Evolutionary conservation across 805 yeast genomes (phyloP).

Genomic region (Starmera caribaea): DNA sequence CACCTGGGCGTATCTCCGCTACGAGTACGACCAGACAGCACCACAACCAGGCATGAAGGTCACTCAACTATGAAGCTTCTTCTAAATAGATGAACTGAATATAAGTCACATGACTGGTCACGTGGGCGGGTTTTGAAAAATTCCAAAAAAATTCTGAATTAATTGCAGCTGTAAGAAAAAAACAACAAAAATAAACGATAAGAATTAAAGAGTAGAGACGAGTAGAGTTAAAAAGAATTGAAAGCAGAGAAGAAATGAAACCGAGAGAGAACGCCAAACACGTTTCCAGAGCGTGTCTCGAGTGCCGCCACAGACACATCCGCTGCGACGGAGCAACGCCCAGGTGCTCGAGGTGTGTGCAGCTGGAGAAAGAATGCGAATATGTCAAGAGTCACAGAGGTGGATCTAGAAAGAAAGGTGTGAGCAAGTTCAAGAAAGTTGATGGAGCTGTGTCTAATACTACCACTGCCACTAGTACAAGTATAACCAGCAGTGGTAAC

Average conservation of each 20-base stretch:
- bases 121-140: neutral
- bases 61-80: neutral
- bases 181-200: too few relatives aligned
- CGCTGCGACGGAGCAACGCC: conserved; percentile 43
- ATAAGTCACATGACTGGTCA: neutral
- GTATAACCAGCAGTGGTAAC: neutral
- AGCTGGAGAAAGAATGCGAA: conserved; percentile 26
- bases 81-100: too few relatives aligned
- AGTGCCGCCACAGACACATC: conserved; percentile 40
- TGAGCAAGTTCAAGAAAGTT: conserved; percentile 16
- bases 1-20: conserved; percentile 50
- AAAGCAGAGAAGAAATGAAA: neutral
- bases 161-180: too few relatives aligned
- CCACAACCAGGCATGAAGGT: neutral
- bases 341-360: conserved; percentile 31
- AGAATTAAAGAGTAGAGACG: too few relatives aligned
- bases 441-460: neutral
- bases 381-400: conserved; percentile 46
- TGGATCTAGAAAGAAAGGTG: conserved; percentile 43
- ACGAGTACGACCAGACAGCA: neutral
- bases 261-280: conserved; percentile 23
- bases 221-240: too few relatives aligned
- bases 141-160: too few relatives aligned
- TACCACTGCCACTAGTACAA: neutral
- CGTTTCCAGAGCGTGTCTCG: conserved; percentile 39